These are phyloP conservation scores for Epichloe bromicola DNA, from an alignment of 2,329 filamentous ascomycete species.

Conservation along the genomic window DNA sequence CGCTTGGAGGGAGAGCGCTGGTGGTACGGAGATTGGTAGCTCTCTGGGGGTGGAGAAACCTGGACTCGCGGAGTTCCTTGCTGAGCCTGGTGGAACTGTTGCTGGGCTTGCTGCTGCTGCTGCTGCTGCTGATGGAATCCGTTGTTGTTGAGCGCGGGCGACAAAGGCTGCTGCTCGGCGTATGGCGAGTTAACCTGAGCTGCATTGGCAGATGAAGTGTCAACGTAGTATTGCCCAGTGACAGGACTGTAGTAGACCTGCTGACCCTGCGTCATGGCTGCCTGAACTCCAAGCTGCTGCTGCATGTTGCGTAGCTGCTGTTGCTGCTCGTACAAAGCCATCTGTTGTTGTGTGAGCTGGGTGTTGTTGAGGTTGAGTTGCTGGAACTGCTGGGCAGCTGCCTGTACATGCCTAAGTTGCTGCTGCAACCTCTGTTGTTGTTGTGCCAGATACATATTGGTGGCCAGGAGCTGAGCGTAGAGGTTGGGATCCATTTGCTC, in stretches of 20 bases:
- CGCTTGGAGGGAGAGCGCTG: conserved; percentile 51
- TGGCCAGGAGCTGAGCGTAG: conserved; percentile 80
- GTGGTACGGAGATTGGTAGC: conserved; percentile 32
- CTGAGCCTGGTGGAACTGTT: conserved; percentile 28
- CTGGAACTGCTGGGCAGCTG: conserved; percentile 71
- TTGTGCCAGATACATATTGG: conserved; percentile 83
- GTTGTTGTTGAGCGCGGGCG: conserved; percentile 17
- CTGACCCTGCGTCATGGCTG: conserved; percentile 44
- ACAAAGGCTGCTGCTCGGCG: conserved; percentile 33
- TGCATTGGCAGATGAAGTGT: conserved; percentile 41
- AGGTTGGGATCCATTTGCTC: conserved; percentile 72
- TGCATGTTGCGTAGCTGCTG: conserved; percentile 28
- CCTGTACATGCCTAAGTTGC: conserved; percentile 74
- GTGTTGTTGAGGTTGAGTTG: conserved; percentile 52
- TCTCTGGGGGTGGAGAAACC: conserved; percentile 66
- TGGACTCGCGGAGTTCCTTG: conserved; percentile 59
- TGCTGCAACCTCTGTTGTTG: conserved; percentile 93
- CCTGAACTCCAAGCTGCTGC: conserved; percentile 25
- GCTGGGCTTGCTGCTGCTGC: conserved; percentile 29
- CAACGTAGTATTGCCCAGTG: conserved; percentile 75
- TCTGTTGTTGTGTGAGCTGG: conserved; percentile 33
- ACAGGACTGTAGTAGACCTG: conserved; percentile 77
- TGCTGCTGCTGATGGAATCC: conserved; percentile 24
- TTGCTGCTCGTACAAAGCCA: conserved; percentile 33
- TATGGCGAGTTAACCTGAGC: conserved; percentile 27